phyloP scores from a whole-genome alignment of 306 rosid species.

The Acacia melanoxylon region DNA sequence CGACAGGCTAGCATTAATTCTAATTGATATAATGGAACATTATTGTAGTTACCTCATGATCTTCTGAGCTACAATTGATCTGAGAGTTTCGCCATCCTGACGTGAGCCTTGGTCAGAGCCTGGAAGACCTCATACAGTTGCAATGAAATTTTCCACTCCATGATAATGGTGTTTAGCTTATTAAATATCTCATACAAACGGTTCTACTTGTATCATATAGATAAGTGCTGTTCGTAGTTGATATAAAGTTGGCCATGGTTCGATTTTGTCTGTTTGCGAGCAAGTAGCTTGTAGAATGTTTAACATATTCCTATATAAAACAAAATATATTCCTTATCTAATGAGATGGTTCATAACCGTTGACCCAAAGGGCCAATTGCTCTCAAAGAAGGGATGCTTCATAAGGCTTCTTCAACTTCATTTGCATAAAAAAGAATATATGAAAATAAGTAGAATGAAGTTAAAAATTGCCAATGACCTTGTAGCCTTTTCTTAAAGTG shows the following conservation, averaged over 20 bases:
- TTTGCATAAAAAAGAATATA: not conserved
- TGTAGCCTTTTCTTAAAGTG: no score
- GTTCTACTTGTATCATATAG: not conserved
- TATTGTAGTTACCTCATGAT: constrained; percentile 4
- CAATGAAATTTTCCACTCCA: not conserved
- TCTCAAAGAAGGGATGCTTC: not conserved
- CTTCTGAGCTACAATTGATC: not conserved
- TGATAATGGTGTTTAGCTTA: not conserved
- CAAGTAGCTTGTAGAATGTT: not conserved
- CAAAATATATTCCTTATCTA: not conserved
- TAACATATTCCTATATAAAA: not conserved
- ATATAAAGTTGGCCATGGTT: not conserved
- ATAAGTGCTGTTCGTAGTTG: not conserved
- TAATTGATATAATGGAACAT: constrained; percentile 26
- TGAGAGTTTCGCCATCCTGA: constrained; percentile 14
- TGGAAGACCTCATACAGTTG: not conserved
- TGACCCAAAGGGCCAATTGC: not conserved
- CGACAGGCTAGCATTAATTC: constrained; percentile 18
- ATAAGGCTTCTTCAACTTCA: not conserved
- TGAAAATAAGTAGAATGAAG: not conserved
- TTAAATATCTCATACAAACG: not conserved
- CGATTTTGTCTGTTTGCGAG: not conserved
- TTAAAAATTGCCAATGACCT: no score
- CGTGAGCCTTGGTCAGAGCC: not conserved
- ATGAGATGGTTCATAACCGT: not conserved